Evolutionary conservation across 148 eudicot species (phyloP), one percentile per base, ranked within the genome.

Genomic region (Nepenthes mirabilis): DNA sequence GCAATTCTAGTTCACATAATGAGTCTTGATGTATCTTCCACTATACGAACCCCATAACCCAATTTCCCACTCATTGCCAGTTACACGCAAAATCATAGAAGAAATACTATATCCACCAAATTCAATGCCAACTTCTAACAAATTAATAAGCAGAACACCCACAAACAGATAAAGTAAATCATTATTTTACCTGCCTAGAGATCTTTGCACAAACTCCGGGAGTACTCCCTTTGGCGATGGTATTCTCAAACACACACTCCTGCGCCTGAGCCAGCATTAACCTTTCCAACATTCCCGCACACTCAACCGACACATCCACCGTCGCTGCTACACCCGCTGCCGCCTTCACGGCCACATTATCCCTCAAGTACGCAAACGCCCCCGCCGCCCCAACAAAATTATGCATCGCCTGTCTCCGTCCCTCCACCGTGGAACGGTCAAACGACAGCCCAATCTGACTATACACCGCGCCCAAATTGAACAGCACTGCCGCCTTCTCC

Each of bases 251-350:
- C 11, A 86, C 94, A 60, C 96, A 86, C 63, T 93, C 98, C 72
- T 93, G 98, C 1, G 98, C 98, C 71, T 93, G 98, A 35, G 96
- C 98, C 65, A 93, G 76, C 98, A 86, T 93, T 67, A 93, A 70
- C 81, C 95, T 80, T 72, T 93, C 98, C 70, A 93, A 63, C 98
- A 93, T 93, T 62, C 98, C 98, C 1, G 75, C 91, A 58, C 98
- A 93, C 80, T 93, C 98, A 5, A 79, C 95, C 5, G 89, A 80
- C 43, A 93, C 61, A 70, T 93, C 98, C 53, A 82, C 79, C 2
- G 98, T 83, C 0, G 79, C 86, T 2, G 77, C 56, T 1, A 80
- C 78, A 2, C 98, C 91, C 34, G 74, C 74, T 10, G 82, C 80
- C 51, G 89, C 98, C 75, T 88, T 93, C 56, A 72, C 74, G 14